Evolutionary conservation across 2,329 filamentous ascomycete species (phyloP).

Genomic region (Hymenoscyphus repandus): DNA sequence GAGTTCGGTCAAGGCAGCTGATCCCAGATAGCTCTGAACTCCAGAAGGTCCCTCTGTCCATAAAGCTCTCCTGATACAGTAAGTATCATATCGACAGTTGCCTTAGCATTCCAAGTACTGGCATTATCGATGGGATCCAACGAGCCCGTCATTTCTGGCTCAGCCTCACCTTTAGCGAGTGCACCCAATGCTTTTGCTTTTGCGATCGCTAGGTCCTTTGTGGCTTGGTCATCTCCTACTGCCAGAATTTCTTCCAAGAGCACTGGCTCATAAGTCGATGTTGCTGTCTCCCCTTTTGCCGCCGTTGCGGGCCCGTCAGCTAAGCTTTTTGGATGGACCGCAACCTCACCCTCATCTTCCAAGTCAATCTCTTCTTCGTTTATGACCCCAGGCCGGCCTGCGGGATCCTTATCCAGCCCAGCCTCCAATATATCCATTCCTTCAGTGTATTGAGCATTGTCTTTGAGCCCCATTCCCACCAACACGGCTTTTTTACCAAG

Average conservation of each 20-base stretch:
- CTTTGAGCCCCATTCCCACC: conserved; percentile 33
- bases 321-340: not conserved
- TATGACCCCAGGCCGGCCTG: conserved; percentile 18
- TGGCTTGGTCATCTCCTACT: not conserved
- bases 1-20: not conserved
- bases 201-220: conserved; percentile 29
- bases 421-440: conserved; percentile 43
- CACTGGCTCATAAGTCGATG: not conserved
- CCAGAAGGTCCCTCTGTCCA: conserved; percentile 80
- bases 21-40: conserved; percentile 57
- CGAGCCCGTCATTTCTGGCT: not conserved
- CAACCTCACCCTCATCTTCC: conserved; percentile 6
- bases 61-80: conserved; percentile 84
- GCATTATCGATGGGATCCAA: not conserved
- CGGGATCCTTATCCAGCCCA: conserved; percentile 34
- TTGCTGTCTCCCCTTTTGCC: not conserved
- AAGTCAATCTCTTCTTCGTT: conserved; percentile 16
- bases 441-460: conserved; percentile 33
- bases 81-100: conserved; percentile 88
- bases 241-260: not conserved
- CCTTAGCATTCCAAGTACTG: conserved; percentile 39
- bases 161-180: not conserved
- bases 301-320: not conserved
- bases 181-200: conserved; percentile 37
- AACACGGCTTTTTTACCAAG: conserved; percentile 71